phyloP scores from a whole-genome alignment of 345 rosid genomes.

The Leavenworthia alabamica region DNA sequence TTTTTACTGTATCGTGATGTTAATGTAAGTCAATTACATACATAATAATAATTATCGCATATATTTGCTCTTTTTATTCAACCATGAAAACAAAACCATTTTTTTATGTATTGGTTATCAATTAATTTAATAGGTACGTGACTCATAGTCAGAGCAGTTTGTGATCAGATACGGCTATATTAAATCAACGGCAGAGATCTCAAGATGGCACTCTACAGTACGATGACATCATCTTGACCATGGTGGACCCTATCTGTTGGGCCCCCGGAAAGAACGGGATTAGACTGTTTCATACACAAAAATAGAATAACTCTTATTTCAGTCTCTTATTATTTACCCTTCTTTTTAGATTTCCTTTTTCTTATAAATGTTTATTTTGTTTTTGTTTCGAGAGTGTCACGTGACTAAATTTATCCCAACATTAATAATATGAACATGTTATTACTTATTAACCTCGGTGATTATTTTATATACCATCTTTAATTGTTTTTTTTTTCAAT shows the following conservation, averaged over 20 bases:
- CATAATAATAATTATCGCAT: neutral
- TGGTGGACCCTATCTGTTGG: neutral
- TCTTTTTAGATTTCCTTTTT: neutral
- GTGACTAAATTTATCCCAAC: neutral
- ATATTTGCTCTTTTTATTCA: neutral
- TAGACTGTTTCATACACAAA: neutral
- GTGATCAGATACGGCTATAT: neutral
- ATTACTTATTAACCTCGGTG: neutral
- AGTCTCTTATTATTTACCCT: neutral
- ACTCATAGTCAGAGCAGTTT: neutral
- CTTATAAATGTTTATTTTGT: neutral
- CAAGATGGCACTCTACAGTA: neutral
- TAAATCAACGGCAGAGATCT: neutral
- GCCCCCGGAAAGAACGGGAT: constrained; percentile 4
- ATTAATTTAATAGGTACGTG: neutral
- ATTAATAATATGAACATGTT: neutral
- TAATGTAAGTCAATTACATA: neutral
- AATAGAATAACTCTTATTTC: neutral
- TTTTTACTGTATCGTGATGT: neutral
- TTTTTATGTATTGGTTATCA: neutral
- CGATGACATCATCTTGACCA: constrained; percentile 4
- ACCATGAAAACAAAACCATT: neutral
- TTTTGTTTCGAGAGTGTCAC: neutral
- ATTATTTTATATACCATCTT: neutral
- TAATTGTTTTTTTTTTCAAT: neutral